Base-by-base conservation (phyloP, 768 basidiomycete genomes). In the Butyriboletus loyo region DNA sequence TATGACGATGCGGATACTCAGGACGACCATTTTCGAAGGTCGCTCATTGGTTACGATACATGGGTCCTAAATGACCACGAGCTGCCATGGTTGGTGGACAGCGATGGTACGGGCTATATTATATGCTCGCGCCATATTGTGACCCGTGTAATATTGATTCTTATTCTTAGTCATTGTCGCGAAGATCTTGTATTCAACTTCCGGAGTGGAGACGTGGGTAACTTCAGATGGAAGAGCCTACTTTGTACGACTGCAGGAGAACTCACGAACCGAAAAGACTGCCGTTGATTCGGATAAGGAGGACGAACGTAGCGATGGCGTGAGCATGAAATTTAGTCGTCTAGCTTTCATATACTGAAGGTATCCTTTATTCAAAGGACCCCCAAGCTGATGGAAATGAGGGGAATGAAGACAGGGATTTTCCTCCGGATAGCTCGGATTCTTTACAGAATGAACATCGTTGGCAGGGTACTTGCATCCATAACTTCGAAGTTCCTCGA, bases 191-290 rank as follows among this genome's bases (percentile, higher is more conserved):
- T 73, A 83, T 60, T 81, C 82, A 36, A 63, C 72, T 4, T 79
- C 81, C 22, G 81, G 82, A 22, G 79, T 83, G 13, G 91, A 92
- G 68, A 83, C 83, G 0, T 93, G 91, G 91, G 79, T 90, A 42
- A 89, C 90, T 2, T 89, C 88, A 7, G 91, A 93, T 55, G 91
- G 91, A 35, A 73, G 89, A 61, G 88, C 80, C 10, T 93, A 93
- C 64, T 80, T 91, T 56, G 89, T 89, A 7, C 82, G 81, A 52
- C 72, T 91, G 22, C 73, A 74, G 44, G 82, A 83, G 55, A 71
- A 62, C 46, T 42, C 52, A 13, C 49, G 28, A n/a, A 36, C 27
- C 7, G 54, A 57, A n/a, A 47, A 32, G 7, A 43, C 44, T 11
- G 28, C 24, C 25, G 39, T 44, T 40, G 40, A 50, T 42, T 34